A percentile compares a stretch with the other conserved stretches of the same genome.
These are phyloP conservation scores for Hygrocybe coccinea DNA, from an alignment of 768 basidiomycete species.

Conservation along the genomic window DNA sequence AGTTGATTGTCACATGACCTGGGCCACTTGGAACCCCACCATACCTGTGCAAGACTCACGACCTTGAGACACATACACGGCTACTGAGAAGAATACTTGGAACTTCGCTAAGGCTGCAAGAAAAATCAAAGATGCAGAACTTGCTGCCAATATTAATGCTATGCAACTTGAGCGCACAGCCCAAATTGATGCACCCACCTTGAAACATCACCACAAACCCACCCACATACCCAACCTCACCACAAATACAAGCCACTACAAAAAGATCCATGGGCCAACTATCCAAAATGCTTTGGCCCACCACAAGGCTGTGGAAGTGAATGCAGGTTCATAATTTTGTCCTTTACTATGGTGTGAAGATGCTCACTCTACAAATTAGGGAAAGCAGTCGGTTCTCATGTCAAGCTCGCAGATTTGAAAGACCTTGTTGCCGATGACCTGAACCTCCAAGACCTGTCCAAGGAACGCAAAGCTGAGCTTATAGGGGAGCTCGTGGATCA, in stretches of 20 bases:
- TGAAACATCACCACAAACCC: neutral
- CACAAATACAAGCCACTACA: neutral
- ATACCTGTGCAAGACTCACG: neutral
- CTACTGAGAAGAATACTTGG: neutral
- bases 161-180: neutral
- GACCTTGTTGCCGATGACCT: neutral
- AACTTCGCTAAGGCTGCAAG: neutral
- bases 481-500: neutral
- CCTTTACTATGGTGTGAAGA: neutral
- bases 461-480: neutral
- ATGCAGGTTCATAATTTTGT: neutral
- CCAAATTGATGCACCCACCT: neutral
- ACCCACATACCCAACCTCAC: neutral
- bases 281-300: slow-evolving; percentile 1
- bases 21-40: neutral
- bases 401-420: neutral
- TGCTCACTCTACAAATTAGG: neutral
- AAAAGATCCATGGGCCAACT: neutral
- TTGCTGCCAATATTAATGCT: neutral
- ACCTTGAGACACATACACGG: neutral
- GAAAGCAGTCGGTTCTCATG: neutral
- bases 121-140: neutral
- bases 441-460: neutral
- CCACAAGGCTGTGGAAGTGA: neutral
- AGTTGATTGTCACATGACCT: neutral